Percentiles rank a stretch among this genome's conserved stretches.
These are phyloP conservation scores for Xylaria sp. DNA, from an alignment of 2,329 filamentous ascomycete genomes.

Conservation along the genomic window DNA sequence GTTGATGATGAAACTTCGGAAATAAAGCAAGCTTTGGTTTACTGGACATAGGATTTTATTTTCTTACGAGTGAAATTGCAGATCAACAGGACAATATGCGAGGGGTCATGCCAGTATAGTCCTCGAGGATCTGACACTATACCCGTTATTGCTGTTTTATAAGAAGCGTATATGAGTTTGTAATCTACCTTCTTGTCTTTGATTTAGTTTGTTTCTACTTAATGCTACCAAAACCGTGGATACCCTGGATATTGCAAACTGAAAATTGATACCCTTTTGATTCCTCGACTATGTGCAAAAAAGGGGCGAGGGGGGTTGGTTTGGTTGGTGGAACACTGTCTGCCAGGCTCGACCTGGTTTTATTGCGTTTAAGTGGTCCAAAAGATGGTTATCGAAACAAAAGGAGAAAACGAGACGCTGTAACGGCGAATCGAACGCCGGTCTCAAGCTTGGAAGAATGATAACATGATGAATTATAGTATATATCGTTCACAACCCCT, in stretches of 20 bases:
- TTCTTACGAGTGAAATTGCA: not conserved
- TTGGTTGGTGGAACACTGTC: no score
- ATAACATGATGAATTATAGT: not conserved
- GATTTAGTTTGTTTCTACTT: not conserved
- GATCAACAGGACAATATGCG: not conserved
- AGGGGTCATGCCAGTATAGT: not conserved
- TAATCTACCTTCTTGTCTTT: not conserved
- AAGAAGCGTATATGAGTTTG: not conserved
- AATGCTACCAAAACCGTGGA: not conserved
- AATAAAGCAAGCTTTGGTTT: not conserved
- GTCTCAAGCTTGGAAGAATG: constrained; percentile 13
- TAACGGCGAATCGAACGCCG: constrained; percentile 10
- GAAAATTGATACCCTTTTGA: not conserved
- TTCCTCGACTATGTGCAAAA: no score
- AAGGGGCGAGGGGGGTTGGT: no score
- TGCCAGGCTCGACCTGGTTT: no score
- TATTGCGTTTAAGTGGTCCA: no score
- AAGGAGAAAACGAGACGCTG: not conserved
- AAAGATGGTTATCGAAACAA: no score
- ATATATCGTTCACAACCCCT: not conserved
- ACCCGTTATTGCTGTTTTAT: not conserved
- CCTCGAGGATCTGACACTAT: not conserved
- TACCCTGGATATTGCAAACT: not conserved
- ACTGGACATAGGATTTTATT: not conserved
- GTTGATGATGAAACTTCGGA: not conserved